Evolutionary conservation across 495 filamentous ascomycete genomes (phyloP), one percentile per base, ranked within the genome.

Genomic region (Penicillium turbatum): DNA sequence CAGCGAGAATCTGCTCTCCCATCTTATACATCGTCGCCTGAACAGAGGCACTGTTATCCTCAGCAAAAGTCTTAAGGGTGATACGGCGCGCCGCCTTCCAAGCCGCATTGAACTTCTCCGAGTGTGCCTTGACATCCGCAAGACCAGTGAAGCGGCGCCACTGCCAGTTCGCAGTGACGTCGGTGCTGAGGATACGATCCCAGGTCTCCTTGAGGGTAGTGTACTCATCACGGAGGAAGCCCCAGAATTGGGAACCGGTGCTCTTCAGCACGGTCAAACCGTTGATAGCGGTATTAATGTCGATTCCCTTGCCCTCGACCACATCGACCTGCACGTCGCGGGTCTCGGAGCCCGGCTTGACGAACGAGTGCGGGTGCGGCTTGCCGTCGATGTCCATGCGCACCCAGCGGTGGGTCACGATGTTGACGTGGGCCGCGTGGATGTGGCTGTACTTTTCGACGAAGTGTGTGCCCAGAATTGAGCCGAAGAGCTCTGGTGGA

Each of bases 1-100:
- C 82, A 15, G 78, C 88, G 57, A 98, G 76, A 58, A 98, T 96
- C 74, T 87, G 79, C 68, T 92, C 85, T 53, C 81, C 82, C 93
- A 98, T 98, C 79, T 95, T 92, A 73, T 95, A 97, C 93, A 98
- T 96, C 52, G 92, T 97, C 57, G 86, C 85, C 79, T 98, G 93
- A 15, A 98, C 93, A 63, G 88, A 92, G 41, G 93, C 87, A 60
- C 88, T 93, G 68, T 88, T 79, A 59, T 97, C 92, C 61, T 83
- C 82, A n/a, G 93, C 92, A 64, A 98, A 98, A 0, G 84, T 89
- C 79, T 88, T 88, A 62, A 97, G 77, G 17, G 92, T 95, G 71
- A 95, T 92, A 35, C 76, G 72, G 53, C 90, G 80, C 19, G 89
- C 90, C 41, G 76, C 73, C 47, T 85, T 74, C 82, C 85, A 97